Evolutionary conservation across 176 grass and related monocot species (phyloP).

Genomic region (Olyra latifolia): DNA sequence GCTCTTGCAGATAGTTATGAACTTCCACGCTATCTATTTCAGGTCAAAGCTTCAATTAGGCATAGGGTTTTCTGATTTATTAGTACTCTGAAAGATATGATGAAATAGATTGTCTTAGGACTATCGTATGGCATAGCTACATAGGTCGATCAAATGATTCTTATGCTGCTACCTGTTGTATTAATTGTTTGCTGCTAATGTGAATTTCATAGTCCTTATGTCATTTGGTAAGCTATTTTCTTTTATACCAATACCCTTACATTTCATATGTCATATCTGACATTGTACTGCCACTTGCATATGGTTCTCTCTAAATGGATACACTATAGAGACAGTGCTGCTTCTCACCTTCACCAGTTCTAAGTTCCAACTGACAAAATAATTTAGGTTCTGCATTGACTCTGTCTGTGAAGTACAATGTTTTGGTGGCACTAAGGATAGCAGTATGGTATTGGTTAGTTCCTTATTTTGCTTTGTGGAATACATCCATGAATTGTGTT

Average conservation of each 20-base stretch:
- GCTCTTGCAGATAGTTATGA: neutral
- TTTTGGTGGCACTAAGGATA: neutral
- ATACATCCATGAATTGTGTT: neutral
- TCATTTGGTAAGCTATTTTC: constrained; percentile 6
- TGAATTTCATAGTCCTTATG: neutral
- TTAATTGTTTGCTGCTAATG: neutral
- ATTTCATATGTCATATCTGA: neutral
- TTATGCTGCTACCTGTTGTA: neutral
- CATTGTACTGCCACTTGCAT: neutral
- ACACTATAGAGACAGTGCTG: neutral
- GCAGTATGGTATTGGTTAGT: neutral
- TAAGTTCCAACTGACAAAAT: neutral
- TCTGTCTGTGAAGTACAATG: neutral
- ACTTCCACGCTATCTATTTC: neutral
- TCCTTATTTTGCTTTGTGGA: neutral
- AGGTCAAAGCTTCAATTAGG: neutral
- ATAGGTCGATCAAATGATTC: neutral
- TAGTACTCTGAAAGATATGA: constrained; percentile 1
- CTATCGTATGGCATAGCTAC: neutral
- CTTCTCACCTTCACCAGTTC: neutral
- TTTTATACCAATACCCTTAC: neutral
- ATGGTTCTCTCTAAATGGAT: neutral
- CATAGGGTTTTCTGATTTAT: constrained; percentile 1
- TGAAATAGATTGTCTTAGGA: neutral
- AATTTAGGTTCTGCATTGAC: neutral